Conservation (phyloP, 2,329 filamentous ascomycete species). For the Pseudonectria buxi region DNA sequence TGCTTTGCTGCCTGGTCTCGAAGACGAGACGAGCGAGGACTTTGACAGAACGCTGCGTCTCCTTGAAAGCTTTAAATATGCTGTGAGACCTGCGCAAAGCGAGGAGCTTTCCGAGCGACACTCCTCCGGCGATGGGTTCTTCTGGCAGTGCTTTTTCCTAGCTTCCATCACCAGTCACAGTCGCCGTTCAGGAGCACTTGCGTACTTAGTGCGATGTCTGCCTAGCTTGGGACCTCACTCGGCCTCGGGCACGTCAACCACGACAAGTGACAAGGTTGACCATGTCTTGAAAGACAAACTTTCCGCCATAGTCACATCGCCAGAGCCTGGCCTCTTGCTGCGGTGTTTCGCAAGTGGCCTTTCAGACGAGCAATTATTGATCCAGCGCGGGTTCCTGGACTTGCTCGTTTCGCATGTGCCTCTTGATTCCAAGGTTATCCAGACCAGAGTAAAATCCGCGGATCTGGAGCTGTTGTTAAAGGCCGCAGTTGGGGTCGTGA, state of each 20-base stretch:
- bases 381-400: constrained; percentile 91
- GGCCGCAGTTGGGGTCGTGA: constrained; percentile 81
- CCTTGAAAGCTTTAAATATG: constrained; percentile 68
- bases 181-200: constrained; percentile 76
- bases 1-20: constrained; percentile 81
- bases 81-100: constrained; percentile 50
- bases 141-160: constrained; percentile 97
- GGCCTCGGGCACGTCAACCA: constrained; percentile 3
- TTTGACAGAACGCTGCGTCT: constrained; percentile 82
- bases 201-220: constrained; percentile 73
- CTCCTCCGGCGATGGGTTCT: constrained; percentile 71
- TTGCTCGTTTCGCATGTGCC: constrained; percentile 86
- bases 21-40: constrained; percentile 95
- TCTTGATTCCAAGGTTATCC: constrained; percentile 73
- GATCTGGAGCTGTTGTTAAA: constrained; percentile 78
- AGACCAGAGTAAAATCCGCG: constrained; percentile 60
- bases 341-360: constrained; percentile 90
- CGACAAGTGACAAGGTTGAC: constrained; percentile 9
- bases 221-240: constrained; percentile 39
- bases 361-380: constrained; percentile 77
- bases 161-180: constrained; percentile 85
- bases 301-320: constrained; percentile 66
- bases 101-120: constrained; percentile 45
- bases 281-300: constrained; percentile 41
- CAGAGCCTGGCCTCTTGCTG: constrained; percentile 84